Percentiles rank a stretch among this genome's conserved stretches.
phyloP scores from a whole-genome alignment of 306 rosid genomes.

The Argentina anserina region DNA sequence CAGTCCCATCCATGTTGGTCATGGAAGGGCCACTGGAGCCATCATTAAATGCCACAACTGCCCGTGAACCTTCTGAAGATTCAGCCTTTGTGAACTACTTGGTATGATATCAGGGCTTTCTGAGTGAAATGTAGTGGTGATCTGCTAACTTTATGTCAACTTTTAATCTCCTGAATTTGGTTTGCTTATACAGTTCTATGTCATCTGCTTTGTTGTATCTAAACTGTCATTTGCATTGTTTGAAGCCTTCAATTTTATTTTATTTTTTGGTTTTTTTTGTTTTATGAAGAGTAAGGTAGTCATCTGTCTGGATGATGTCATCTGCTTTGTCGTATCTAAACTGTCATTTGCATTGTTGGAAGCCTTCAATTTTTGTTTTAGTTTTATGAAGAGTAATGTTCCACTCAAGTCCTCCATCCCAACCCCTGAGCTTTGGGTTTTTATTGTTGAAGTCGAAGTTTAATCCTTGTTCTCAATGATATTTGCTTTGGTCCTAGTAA shows the following conservation, averaged over 20 bases:
- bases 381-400: not conserved
- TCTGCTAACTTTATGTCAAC: not conserved
- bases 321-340: not conserved
- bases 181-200: not conserved
- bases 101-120: not conserved
- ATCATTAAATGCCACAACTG: slow-evolving; percentile 42
- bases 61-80: slow-evolving; percentile 54
- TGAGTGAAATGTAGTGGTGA: not conserved
- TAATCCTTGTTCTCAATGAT: not conserved
- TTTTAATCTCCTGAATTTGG: not conserved
- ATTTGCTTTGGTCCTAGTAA: not conserved
- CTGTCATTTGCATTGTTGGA: not conserved
- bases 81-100: slow-evolving; percentile 51
- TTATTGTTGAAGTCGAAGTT: not conserved
- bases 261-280: not conserved
- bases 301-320: not conserved
- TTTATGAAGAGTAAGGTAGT: not conserved
- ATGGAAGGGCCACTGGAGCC: slow-evolving; percentile 63
- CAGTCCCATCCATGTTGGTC: slow-evolving; percentile 45
- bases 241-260: too few relatives aligned
- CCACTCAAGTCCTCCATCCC: not conserved
- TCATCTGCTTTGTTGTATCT: not conserved
- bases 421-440: not conserved
- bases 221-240: not conserved
- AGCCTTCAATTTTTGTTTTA: too few relatives aligned